phyloP scores from a whole-genome alignment of 345 rosid species.

The Gynandropsis gynandra region DNA sequence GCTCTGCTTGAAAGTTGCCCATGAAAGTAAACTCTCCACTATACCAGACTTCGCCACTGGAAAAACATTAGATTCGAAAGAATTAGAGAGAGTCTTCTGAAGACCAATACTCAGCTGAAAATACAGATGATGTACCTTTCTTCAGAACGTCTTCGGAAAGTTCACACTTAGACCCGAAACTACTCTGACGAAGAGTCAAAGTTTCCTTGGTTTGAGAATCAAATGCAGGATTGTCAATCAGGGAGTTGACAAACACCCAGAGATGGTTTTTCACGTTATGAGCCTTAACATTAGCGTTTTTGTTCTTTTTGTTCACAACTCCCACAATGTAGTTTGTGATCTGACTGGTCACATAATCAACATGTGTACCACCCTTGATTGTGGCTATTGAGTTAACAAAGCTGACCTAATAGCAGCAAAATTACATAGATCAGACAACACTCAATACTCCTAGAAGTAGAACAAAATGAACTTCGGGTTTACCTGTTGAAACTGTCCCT shows the following conservation, averaged over 20 bases:
- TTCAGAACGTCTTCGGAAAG: constrained; percentile 72
- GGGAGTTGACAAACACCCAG: constrained; percentile 96
- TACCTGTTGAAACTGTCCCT: constrained; percentile 99
- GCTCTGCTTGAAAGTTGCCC: constrained; percentile 83
- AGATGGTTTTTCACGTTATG: constrained; percentile 82
- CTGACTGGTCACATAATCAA: constrained; percentile 88
- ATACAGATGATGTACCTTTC: constrained; percentile 48
- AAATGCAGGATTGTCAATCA: constrained; percentile 97
- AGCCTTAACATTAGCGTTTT: constrained; percentile 65
- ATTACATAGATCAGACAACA: neutral
- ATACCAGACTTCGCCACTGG: constrained; percentile 81
- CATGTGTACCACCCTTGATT: constrained; percentile 96
- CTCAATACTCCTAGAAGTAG: neutral
- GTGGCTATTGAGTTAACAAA: constrained; percentile 86
- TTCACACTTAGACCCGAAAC: constrained; percentile 91
- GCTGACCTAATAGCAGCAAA: constrained; percentile 61
- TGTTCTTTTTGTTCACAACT: constrained; percentile 78
- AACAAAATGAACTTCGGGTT: neutral
- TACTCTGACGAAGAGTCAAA: constrained; percentile 90
- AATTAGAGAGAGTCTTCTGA: neutral
- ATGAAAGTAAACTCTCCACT: constrained; percentile 65
- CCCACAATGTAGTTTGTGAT: constrained; percentile 63
- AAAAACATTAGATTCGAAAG: constrained; percentile 10
- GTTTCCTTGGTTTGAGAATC: constrained; percentile 99
- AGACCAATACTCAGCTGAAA: constrained; percentile 1